A percentile compares a stretch with the other conserved stretches of the same genome.
phyloP scores from a whole-genome alignment of 306 rosid genomes.

The Phaseolus lunatus region DNA sequence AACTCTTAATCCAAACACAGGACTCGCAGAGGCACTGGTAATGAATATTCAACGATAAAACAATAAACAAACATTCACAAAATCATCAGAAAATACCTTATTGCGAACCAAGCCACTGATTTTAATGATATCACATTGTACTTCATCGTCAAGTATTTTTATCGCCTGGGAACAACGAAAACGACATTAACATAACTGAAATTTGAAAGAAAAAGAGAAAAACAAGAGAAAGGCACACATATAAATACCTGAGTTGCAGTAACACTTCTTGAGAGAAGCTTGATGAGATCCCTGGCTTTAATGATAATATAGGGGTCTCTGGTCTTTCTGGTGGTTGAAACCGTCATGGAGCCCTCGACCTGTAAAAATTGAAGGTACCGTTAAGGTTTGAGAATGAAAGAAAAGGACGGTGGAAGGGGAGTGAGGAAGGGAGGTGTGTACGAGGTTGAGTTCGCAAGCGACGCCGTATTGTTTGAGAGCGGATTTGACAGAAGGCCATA shows the following conservation, averaged over 20 bases:
- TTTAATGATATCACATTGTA: slow-evolving; percentile 88
- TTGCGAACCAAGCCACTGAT: slow-evolving; percentile 77
- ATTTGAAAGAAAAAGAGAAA: not conserved
- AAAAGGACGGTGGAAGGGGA: no score
- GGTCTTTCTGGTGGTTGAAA: slow-evolving; percentile 87
- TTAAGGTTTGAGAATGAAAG: not conserved
- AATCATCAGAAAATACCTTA: slow-evolving; percentile 55
- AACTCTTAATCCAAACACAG: not conserved
- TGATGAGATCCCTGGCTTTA: slow-evolving; percentile 91
- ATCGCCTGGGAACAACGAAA: slow-evolving; percentile 62
- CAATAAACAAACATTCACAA: not conserved
- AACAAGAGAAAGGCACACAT: not conserved
- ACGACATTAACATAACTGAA: not conserved
- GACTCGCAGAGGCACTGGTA: not conserved
- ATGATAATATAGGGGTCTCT: slow-evolving; percentile 84
- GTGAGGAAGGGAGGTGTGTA: slow-evolving; percentile 8
- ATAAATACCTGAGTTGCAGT: slow-evolving; percentile 81
- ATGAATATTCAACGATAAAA: not conserved
- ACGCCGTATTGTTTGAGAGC: slow-evolving; percentile 68
- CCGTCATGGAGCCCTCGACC: slow-evolving; percentile 96
- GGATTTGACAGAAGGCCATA: slow-evolving; percentile 76
- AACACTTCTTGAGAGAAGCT: slow-evolving; percentile 91
- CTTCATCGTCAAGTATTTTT: slow-evolving; percentile 81
- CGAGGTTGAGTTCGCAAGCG: slow-evolving; percentile 73
- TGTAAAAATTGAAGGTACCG: not conserved